A percentile compares a stretch with the other conserved stretches of the same genome.
phyloP scores from a whole-genome alignment of 441 rosid genomes.

The Pelargonium australe region DNA sequence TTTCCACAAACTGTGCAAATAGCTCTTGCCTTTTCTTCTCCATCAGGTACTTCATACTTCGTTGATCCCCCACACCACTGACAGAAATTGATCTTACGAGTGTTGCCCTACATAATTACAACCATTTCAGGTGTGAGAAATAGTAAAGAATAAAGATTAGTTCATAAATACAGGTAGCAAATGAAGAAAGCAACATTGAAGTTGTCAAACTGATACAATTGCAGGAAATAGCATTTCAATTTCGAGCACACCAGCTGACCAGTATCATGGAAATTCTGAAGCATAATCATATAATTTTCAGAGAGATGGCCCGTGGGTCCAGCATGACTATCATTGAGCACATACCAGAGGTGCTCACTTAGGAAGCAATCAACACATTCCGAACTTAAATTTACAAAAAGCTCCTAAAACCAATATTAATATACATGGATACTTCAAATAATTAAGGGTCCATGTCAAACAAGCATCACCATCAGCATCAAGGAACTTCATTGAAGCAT shows the following conservation, averaged over 20 bases:
- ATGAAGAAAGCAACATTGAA: too few species aligned
- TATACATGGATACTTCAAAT: background rate
- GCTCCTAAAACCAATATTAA: background rate
- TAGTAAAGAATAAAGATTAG: background rate
- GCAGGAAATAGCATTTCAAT: background rate
- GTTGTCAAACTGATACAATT: background rate
- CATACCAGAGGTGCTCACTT: background rate
- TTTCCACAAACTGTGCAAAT: conserved; percentile 67
- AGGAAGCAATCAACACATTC: background rate
- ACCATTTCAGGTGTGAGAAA: conserved; percentile 7
- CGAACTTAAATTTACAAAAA: background rate
- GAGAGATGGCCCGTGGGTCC: background rate
- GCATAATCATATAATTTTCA: background rate
- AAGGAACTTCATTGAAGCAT: background rate
- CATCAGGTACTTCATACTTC: conserved; percentile 77
- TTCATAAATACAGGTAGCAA: background rate
- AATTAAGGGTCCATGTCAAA: background rate
- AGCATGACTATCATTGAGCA: background rate
- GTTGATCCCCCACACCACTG: conserved; percentile 93
- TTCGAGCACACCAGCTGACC: background rate
- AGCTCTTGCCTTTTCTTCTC: conserved; percentile 84
- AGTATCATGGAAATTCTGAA: background rate
- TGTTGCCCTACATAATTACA: conserved; percentile 46
- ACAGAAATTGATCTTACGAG: conserved; percentile 67
- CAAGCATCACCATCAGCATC: conserved; percentile 2